Percentiles rank a stretch among this genome's conserved stretches.
These are phyloP conservation scores for Anisodus acutangulus DNA, from an alignment of 257 asterid species.

Conservation along the genomic window DNA sequence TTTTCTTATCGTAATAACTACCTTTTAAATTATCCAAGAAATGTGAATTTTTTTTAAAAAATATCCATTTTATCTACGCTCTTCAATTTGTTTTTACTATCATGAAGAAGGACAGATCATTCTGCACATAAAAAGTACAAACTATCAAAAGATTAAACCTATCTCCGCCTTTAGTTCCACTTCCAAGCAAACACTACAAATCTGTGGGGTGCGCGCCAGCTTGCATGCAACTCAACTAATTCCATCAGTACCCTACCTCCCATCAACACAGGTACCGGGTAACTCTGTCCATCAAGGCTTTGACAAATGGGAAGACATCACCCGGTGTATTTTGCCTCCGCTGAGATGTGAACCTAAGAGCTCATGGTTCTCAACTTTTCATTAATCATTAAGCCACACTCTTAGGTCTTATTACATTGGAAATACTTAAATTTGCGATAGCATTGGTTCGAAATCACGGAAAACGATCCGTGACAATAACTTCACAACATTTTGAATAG, in stretches of 20 bases:
- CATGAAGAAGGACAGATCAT: conserved; percentile 7
- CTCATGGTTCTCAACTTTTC: too few relatives aligned
- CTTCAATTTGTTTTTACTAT: background rate
- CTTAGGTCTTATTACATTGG: background rate
- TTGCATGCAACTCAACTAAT: too few relatives aligned
- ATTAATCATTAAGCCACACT: background rate
- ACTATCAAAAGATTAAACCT: background rate
- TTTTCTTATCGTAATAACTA: background rate
- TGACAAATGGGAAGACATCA: too few relatives aligned
- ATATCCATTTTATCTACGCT: background rate
- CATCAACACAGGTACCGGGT: too few relatives aligned
- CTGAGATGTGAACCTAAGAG: too few relatives aligned
- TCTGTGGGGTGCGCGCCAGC: too few relatives aligned
- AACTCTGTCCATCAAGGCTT: too few relatives aligned
- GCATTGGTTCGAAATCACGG: background rate
- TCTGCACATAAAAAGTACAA: background rate
- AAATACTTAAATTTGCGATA: background rate
- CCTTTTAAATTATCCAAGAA: background rate
- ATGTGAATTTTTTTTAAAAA: background rate
- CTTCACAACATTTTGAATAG: background rate
- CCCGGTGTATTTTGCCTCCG: too few relatives aligned
- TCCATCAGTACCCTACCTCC: too few relatives aligned
- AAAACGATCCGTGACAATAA: background rate
- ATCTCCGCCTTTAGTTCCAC: background rate
- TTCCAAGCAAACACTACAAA: background rate